phyloP scores from a whole-genome alignment of 202 grass and related monocot species.

The Setaria viridis region DNA sequence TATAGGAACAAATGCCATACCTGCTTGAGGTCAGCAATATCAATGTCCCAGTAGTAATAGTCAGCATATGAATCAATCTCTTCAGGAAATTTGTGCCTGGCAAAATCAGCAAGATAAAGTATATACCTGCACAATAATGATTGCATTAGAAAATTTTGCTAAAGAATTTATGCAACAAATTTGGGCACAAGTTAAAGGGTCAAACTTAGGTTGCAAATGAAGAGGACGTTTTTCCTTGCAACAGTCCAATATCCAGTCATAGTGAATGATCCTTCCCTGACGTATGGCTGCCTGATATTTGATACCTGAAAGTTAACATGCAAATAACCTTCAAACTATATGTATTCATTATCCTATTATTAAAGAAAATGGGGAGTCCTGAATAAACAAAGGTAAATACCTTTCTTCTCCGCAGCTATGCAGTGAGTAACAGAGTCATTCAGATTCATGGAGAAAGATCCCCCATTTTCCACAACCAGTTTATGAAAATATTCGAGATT shows the following conservation, averaged over 20 bases:
- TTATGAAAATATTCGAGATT: slow-evolving; percentile 92
- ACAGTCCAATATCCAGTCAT: slow-evolving; percentile 91
- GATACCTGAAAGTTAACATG: slow-evolving; percentile 63
- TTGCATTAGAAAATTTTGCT: slow-evolving; percentile 42
- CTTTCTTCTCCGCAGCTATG: slow-evolving; percentile 88
- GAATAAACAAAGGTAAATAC: slow-evolving; percentile 49
- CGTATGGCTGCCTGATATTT: slow-evolving; percentile 81
- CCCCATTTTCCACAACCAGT: slow-evolving; percentile 91
- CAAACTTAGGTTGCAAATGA: slow-evolving; percentile 85
- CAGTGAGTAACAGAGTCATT: slow-evolving; percentile 92
- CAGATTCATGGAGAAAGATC: slow-evolving; percentile 97
- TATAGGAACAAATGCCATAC: slow-evolving; percentile 36
- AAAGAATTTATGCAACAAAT: slow-evolving; percentile 38
- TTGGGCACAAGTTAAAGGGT: slow-evolving; percentile 48
- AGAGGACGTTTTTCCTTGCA: slow-evolving; percentile 81
- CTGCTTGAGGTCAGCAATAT: slow-evolving; percentile 88
- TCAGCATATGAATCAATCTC: slow-evolving; percentile 85
- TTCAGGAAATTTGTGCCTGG: slow-evolving; percentile 75
- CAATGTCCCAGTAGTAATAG: slow-evolving; percentile 88
- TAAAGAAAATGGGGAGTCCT: slow-evolving; percentile 45
- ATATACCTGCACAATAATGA: slow-evolving; percentile 73
- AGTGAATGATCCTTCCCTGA: slow-evolving; percentile 91
- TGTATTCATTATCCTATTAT: slow-evolving; percentile 33
- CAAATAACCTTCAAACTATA: slow-evolving; percentile 34
- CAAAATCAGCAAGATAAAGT: slow-evolving; percentile 79